Percentiles rank a stretch among this genome's conserved stretches.
phyloP scores from a whole-genome alignment of 345 rosid species.

The Raphanus sativus region DNA sequence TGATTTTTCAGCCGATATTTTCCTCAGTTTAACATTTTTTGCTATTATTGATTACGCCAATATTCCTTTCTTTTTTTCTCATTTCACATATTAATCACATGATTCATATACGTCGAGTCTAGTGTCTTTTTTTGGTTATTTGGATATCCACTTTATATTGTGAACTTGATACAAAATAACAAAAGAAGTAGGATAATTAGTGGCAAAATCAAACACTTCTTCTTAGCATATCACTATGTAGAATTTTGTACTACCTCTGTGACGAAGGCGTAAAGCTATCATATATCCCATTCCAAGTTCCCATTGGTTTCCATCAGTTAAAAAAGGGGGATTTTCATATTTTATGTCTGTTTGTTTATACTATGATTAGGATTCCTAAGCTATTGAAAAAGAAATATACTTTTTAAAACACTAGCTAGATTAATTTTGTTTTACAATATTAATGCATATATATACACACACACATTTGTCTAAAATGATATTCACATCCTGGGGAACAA shows the following conservation, averaged over 20 bases:
- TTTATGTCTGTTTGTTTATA: neutral
- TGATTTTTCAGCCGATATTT: neutral
- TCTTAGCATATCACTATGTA: neutral
- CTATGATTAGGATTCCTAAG: neutral
- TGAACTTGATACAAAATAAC: neutral
- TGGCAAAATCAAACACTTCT: conserved; percentile 7
- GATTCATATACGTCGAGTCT: neutral
- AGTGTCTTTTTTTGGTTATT: neutral
- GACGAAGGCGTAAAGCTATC: neutral
- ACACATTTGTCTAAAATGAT: no score
- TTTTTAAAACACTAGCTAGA: neutral
- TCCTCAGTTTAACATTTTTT: neutral
- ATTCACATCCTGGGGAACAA: no score
- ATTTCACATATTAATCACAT: neutral
- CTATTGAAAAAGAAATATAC: neutral
- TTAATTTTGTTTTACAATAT: no score
- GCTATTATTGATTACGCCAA: neutral
- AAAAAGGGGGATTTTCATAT: neutral
- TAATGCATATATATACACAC: no score
- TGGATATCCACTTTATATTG: neutral
- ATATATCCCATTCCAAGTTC: neutral
- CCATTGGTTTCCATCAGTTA: neutral
- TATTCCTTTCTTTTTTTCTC: neutral
- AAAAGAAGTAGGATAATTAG: neutral
- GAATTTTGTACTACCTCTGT: neutral